A percentile compares a stretch with the other conserved stretches of the same genome.
Conservation (phyloP, 768 basidiomycete genomes). For the Auriscalpium vulgare region DNA sequence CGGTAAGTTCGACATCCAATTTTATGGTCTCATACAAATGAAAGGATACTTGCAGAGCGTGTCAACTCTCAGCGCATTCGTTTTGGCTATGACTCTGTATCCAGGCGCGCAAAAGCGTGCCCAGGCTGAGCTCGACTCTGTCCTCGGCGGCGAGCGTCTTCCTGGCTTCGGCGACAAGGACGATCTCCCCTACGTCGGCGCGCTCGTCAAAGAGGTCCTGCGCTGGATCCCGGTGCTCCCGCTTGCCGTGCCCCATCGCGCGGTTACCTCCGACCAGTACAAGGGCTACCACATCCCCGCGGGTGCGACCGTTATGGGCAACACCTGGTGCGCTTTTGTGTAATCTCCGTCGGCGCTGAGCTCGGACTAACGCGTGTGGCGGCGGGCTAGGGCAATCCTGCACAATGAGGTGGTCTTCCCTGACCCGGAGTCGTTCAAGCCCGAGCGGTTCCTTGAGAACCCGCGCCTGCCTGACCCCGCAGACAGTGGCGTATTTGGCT, state of each 20-base stretch:
- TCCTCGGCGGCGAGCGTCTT: slow-evolving; percentile 14
- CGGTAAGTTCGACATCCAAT: background rate
- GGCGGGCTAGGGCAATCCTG: slow-evolving; percentile 11
- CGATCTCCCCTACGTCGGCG: slow-evolving; percentile 10
- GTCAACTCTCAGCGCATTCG: slow-evolving; percentile 13
- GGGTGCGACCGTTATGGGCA: slow-evolving; percentile 17
- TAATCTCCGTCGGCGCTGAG: background rate
- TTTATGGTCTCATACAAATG: background rate
- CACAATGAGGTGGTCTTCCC: slow-evolving; percentile 12
- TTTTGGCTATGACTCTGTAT: slow-evolving; percentile 18
- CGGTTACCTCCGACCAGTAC: slow-evolving; percentile 18
- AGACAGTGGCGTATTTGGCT: slow-evolving; percentile 11
- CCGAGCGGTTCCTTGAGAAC: slow-evolving; percentile 13
- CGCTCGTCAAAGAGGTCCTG: slow-evolving; percentile 15
- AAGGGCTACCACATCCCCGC: slow-evolving; percentile 21
- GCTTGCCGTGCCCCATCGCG: slow-evolving; percentile 14
- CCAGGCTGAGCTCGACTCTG: slow-evolving; percentile 19
- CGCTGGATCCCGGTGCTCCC: slow-evolving; percentile 18
- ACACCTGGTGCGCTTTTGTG: slow-evolving; percentile 8
- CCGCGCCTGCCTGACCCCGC: slow-evolving; percentile 5
- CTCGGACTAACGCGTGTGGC: background rate
- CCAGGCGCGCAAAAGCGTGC: slow-evolving; percentile 18
- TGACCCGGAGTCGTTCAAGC: slow-evolving; percentile 12
- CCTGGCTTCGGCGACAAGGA: slow-evolving; percentile 16
- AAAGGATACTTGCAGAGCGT: slow-evolving; percentile 1